Conservation (phyloP, 306 rosid genomes). For the Lathyrus tuberosus region DNA sequence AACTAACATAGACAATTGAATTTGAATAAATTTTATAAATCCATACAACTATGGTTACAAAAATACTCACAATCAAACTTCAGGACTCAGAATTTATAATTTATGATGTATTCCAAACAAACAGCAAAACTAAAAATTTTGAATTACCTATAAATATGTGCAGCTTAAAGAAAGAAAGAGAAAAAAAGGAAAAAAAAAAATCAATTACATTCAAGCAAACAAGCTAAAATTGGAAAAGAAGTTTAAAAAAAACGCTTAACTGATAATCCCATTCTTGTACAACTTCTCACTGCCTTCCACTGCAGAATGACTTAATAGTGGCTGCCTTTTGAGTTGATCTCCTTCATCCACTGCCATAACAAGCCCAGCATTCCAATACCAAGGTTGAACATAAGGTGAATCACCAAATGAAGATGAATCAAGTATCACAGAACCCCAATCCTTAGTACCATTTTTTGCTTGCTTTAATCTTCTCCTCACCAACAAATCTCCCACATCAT, state of each 20-base stretch:
- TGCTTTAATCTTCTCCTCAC: conserved; percentile 80
- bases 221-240: background rate
- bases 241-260: conserved; percentile 41
- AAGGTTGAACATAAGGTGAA: conserved; percentile 77
- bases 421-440: conserved; percentile 82
- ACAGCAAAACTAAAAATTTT: conserved; percentile 8
- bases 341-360: conserved; percentile 51
- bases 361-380: conserved; percentile 69
- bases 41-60: background rate
- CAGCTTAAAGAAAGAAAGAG: conserved; percentile 14
- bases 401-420: conserved; percentile 61
- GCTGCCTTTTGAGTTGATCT: conserved; percentile 50
- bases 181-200: background rate
- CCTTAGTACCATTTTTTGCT: conserved; percentile 62
- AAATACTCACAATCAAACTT: conserved; percentile 4
- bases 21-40: no score
- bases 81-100: background rate
- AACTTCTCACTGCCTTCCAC: conserved; percentile 83
- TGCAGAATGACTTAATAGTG: conserved; percentile 54
- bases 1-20: no score
- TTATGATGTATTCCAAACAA: conserved; percentile 30
- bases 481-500: conserved; percentile 73
- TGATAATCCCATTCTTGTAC: conserved; percentile 64
- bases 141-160: conserved; percentile 30
- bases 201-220: background rate